Evolutionary conservation across 345 rosid genomes (phyloP).

Genomic region (Gossypium raimondii): DNA sequence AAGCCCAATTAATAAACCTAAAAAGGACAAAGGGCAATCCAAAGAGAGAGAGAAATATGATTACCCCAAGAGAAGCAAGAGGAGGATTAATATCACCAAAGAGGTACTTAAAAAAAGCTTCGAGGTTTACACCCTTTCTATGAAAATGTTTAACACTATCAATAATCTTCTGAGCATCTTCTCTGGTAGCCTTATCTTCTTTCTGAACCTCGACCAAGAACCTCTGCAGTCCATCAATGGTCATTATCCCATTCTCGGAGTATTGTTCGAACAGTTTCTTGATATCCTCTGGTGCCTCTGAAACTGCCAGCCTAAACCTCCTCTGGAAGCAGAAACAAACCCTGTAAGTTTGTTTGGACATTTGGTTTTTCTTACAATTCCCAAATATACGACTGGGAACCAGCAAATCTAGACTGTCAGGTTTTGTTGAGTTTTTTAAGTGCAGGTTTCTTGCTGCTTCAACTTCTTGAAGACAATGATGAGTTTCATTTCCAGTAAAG

Average conservation of each 20-base stretch:
- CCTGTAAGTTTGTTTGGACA: constrained; percentile 70
- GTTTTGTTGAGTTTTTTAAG: neutral
- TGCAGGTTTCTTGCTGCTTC: neutral
- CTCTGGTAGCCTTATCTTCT: constrained; percentile 44
- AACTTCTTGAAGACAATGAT: neutral
- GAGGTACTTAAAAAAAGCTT: constrained; percentile 64
- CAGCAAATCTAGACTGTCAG: neutral
- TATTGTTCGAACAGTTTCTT: constrained; percentile 44
- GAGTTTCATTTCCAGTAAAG: neutral
- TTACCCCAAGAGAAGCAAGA: constrained; percentile 45
- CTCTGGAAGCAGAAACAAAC: constrained; percentile 34
- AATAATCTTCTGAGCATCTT: constrained; percentile 59
- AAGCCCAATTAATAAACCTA: neutral
- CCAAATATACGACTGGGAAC: neutral
- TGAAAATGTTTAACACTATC: constrained; percentile 48
- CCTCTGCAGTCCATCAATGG: constrained; percentile 39
- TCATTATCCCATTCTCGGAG: constrained; percentile 64
- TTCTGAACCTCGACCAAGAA: constrained; percentile 64
- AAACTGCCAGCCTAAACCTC: constrained; percentile 42
- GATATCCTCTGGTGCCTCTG: constrained; percentile 67
- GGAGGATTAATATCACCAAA: constrained; percentile 53
- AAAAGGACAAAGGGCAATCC: constrained; percentile 3
- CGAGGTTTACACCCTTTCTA: constrained; percentile 52
- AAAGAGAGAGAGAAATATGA: neutral
- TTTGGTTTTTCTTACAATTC: neutral